A percentile compares a stretch with the other conserved stretches of the same genome.
Evolutionary conservation across 2,329 filamentous ascomycete genomes (phyloP).

Genomic region (Fusarium proliferatum): DNA sequence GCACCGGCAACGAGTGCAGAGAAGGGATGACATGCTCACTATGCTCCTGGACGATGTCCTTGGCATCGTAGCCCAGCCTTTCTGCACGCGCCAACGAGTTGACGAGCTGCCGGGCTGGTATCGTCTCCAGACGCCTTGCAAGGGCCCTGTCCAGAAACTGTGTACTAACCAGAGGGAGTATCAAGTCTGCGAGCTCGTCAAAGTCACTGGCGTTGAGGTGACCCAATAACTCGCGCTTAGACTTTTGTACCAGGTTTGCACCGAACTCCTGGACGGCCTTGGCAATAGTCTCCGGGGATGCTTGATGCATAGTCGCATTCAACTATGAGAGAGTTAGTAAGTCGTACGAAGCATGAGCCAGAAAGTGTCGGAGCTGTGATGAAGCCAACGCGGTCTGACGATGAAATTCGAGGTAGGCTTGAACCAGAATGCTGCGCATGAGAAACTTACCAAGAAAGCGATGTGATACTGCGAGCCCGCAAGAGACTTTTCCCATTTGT

Average conservation of each 20-base stretch:
- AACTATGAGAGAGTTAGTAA: constrained; percentile 53
- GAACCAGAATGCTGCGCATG: not conserved
- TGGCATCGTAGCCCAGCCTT: constrained; percentile 65
- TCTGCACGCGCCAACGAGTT: constrained; percentile 68
- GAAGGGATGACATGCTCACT: constrained; percentile 55
- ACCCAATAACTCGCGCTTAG: constrained; percentile 55
- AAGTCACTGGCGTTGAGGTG: constrained; percentile 56
- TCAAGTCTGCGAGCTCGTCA: constrained; percentile 56
- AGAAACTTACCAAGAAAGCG: constrained; percentile 61
- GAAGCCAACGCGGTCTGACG: not conserved
- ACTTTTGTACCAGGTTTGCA: constrained; percentile 53
- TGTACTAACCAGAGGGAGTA: constrained; percentile 60
- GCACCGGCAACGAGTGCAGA: constrained; percentile 25
- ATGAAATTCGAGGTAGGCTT: not conserved
- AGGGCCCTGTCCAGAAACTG: constrained; percentile 64
- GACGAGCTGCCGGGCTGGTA: constrained; percentile 64
- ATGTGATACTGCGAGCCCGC: constrained; percentile 64
- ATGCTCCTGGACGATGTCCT: constrained; percentile 59
- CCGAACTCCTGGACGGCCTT: constrained; percentile 60
- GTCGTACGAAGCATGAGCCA: not conserved
- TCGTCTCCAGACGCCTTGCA: constrained; percentile 63
- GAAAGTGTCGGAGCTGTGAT: not conserved
- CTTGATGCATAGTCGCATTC: constrained; percentile 61
- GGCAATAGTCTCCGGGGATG: constrained; percentile 51
- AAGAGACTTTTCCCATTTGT: constrained; percentile 63